phyloP scores from a whole-genome alignment of 371 early-diverging fungal species.

The Choanephora cucurbitarum region DNA sequence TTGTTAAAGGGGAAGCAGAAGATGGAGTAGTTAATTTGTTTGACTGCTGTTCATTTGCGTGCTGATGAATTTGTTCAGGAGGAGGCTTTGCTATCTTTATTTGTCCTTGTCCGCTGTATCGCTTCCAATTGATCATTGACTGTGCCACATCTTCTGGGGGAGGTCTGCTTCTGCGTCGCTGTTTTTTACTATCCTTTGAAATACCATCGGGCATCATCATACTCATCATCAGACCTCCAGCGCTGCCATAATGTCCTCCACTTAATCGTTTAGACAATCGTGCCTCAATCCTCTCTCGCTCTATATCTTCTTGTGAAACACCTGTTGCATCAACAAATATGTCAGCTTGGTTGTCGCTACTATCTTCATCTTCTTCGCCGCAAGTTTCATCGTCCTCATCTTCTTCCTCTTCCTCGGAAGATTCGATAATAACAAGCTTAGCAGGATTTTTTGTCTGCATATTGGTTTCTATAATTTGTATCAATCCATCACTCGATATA shows the following conservation, averaged over 20 bases:
- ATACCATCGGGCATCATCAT: constrained; percentile 19
- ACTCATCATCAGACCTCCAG: constrained; percentile 47
- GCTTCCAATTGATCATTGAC: constrained; percentile 48
- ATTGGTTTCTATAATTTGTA: constrained; percentile 5
- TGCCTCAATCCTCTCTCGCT: constrained; percentile 34
- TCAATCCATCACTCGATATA: not conserved
- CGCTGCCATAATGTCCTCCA: constrained; percentile 54
- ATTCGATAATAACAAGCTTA: not conserved
- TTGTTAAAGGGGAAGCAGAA: not conserved
- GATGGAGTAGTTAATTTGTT: not conserved
- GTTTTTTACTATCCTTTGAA: constrained; percentile 6
- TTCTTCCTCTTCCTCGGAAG: constrained; percentile 13
- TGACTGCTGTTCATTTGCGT: not conserved
- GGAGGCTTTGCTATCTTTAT: not conserved
- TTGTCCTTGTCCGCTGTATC: constrained; percentile 27
- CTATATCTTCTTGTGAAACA: constrained; percentile 41
- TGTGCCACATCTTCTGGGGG: constrained; percentile 41
- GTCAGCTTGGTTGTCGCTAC: constrained; percentile 32
- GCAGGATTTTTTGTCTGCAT: constrained; percentile 27
- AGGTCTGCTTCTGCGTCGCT: constrained; percentile 25
- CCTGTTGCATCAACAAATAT: constrained; percentile 47
- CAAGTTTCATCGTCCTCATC: constrained; percentile 18
- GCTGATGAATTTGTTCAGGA: not conserved
- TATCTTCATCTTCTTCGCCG: constrained; percentile 26
- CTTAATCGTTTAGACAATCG: constrained; percentile 46